Percentiles rank a stretch among this genome's conserved stretches.
These are phyloP conservation scores for Amanita rimosa DNA, from an alignment of 768 basidiomycete genomes.

Conservation along the genomic window DNA sequence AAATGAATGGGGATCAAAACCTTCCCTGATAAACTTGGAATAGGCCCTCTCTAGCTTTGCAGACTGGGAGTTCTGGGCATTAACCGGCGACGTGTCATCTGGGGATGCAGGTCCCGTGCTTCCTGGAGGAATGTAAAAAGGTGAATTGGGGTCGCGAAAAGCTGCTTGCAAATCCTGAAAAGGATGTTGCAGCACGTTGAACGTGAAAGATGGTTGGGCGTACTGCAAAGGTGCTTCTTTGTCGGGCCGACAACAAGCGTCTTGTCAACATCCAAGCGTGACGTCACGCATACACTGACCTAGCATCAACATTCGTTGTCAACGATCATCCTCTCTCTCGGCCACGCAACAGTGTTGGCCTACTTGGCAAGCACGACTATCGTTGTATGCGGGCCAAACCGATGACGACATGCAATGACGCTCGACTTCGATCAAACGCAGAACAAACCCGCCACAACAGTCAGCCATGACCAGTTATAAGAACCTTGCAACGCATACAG, in stretches of 20 bases:
- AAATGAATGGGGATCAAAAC: conserved; percentile 55
- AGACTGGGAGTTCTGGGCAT: conserved; percentile 5
- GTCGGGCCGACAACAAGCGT: background rate
- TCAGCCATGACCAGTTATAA: conserved; percentile 4
- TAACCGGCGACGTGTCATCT: conserved; percentile 23
- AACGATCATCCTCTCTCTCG: too few relatives aligned
- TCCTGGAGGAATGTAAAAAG: conserved; percentile 54
- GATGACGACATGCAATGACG: conserved; percentile 4
- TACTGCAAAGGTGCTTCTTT: background rate
- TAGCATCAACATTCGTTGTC: too few relatives aligned
- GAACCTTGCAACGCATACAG: background rate
- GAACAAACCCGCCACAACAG: conserved; percentile 6
- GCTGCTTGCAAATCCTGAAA: conserved; percentile 46
- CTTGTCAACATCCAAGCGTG: background rate
- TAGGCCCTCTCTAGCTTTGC: conserved; percentile 28
- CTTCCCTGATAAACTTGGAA: conserved; percentile 26
- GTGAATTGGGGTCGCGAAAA: conserved; percentile 53
- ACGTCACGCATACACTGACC: too few relatives aligned
- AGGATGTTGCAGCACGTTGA: background rate
- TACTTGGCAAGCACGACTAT: too few relatives aligned
- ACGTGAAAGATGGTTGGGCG: background rate
- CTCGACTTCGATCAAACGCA: conserved; percentile 1
- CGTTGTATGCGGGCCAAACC: too few relatives aligned
- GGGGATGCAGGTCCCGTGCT: conserved; percentile 48
- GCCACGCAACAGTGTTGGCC: too few relatives aligned